phyloP scores from a whole-genome alignment of 2,329 filamentous ascomycete species.

The Escovopsis sp. region DNA sequence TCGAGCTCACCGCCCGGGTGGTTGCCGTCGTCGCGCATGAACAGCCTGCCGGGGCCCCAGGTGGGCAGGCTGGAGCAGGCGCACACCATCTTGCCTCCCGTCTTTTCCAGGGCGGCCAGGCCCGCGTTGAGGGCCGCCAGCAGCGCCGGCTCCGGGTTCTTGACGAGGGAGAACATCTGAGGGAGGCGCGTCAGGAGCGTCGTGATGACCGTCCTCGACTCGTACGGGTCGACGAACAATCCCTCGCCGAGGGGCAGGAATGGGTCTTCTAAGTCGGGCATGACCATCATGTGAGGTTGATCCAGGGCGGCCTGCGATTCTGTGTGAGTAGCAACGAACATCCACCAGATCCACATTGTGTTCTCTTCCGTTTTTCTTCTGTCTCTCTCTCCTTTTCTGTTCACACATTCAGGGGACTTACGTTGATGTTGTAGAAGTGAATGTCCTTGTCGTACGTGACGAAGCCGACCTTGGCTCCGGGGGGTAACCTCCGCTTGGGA shows the following conservation, averaged over 20 bases:
- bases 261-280: conserved; percentile 93
- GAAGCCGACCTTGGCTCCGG: conserved; percentile 79
- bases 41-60: conserved; percentile 74
- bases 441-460: conserved; percentile 94
- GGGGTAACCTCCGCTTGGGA: conserved; percentile 46
- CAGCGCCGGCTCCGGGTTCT: conserved; percentile 81
- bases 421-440: conserved; percentile 92
- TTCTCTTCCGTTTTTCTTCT: too few relatives aligned
- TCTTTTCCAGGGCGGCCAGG: conserved; percentile 66
- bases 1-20: conserved; percentile 75
- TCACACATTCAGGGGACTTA: conserved; percentile 27
- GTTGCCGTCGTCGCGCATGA: conserved; percentile 78
- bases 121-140: conserved; percentile 74
- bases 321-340: too few relatives aligned
- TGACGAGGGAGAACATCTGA: conserved; percentile 71
- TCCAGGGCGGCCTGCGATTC: conserved; percentile 49
- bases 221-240: conserved; percentile 85
- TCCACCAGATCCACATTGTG: background rate
- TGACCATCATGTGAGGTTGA: conserved; percentile 93
- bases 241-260: conserved; percentile 87
- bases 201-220: conserved; percentile 75
- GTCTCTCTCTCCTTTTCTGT: too few relatives aligned
- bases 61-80: conserved; percentile 79
- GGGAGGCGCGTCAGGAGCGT: conserved; percentile 77
- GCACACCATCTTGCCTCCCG: conserved; percentile 85